Conservation (phyloP, 306 rosid genomes). For the Vigna mungo region DNA sequence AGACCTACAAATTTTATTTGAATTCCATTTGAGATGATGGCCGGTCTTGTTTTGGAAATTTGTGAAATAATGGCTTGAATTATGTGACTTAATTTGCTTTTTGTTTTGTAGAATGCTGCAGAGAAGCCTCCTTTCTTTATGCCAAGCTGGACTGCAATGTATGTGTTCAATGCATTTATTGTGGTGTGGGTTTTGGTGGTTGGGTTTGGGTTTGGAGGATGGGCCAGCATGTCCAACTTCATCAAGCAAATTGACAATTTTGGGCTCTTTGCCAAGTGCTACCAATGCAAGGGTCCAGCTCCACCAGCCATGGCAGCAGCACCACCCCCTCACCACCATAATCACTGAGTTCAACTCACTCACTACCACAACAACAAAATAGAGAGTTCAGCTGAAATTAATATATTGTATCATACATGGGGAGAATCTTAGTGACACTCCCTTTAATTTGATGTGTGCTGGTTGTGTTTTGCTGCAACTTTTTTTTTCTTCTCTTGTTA, state of each 20-base stretch:
- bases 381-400: slow-evolving; percentile 32
- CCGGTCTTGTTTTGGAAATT: slow-evolving; percentile 1
- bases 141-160: slow-evolving; percentile 93
- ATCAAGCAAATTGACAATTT: slow-evolving; percentile 79
- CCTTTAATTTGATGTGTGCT: slow-evolving; percentile 61
- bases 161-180: slow-evolving; percentile 65
- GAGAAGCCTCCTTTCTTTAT: slow-evolving; percentile 91
- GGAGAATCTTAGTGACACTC: slow-evolving; percentile 65
- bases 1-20: too few relatives aligned
- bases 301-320: slow-evolving; percentile 50
- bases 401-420: slow-evolving; percentile 71
- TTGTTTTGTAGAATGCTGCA: slow-evolving; percentile 76
- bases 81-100: slow-evolving; percentile 1
- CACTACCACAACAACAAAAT: slow-evolving; percentile 6
- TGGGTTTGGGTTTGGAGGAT: slow-evolving; percentile 98
- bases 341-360: slow-evolving; percentile 49
- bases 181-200: slow-evolving; percentile 83
- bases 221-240: slow-evolving; percentile 95
- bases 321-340: slow-evolving; percentile 51
- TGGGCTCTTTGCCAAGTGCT: slow-evolving; percentile 97
- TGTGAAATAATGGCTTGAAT: slow-evolving; percentile 25
- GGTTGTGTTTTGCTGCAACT: slow-evolving; percentile 44
- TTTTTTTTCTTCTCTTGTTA: background rate
- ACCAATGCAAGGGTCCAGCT: slow-evolving; percentile 79
- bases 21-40: slow-evolving; percentile 24